These are phyloP conservation scores for Raphanus raphanistrum DNA, from an alignment of 345 rosid genomes.

Conservation along the genomic window DNA sequence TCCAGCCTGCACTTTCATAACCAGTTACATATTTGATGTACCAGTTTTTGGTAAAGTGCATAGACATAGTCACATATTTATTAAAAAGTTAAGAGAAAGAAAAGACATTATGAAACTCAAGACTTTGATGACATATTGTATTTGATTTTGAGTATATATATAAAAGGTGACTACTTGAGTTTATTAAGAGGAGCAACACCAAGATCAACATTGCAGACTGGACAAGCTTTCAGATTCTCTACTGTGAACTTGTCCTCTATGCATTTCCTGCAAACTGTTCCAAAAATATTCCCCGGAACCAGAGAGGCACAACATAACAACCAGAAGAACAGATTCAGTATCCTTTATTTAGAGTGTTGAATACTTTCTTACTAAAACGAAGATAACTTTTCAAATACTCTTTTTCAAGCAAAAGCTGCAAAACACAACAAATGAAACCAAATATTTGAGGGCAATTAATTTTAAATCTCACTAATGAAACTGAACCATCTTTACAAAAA, in stretches of 20 bases:
- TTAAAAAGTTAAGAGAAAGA: slow-evolving; percentile 1
- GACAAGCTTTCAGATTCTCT: slow-evolving; percentile 23
- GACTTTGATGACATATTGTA: not conserved
- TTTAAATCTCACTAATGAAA: not conserved
- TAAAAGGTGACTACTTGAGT: slow-evolving; percentile 15
- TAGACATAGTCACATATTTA: not conserved
- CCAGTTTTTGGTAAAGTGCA: not conserved
- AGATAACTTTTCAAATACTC: not conserved
- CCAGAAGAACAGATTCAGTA: not conserved
- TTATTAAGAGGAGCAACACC: slow-evolving; percentile 22
- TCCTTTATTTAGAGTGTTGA: not conserved
- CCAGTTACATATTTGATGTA: not conserved
- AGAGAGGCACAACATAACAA: slow-evolving; percentile 8
- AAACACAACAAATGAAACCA: not conserved
- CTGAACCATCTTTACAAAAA: not conserved
- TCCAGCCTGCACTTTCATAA: slow-evolving; percentile 24
- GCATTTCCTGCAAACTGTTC: slow-evolving; percentile 31
- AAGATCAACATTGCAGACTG: slow-evolving; percentile 31
- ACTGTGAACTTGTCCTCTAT: slow-evolving; percentile 6
- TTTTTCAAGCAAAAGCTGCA: not conserved
- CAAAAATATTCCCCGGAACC: not conserved
- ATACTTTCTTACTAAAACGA: not conserved
- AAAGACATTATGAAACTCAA: not conserved
- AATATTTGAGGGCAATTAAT: not conserved
- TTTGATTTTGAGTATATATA: not conserved